Conservation (phyloP, 2,329 filamentous ascomycete species). For the Gaeumannomyces sp. region DNA sequence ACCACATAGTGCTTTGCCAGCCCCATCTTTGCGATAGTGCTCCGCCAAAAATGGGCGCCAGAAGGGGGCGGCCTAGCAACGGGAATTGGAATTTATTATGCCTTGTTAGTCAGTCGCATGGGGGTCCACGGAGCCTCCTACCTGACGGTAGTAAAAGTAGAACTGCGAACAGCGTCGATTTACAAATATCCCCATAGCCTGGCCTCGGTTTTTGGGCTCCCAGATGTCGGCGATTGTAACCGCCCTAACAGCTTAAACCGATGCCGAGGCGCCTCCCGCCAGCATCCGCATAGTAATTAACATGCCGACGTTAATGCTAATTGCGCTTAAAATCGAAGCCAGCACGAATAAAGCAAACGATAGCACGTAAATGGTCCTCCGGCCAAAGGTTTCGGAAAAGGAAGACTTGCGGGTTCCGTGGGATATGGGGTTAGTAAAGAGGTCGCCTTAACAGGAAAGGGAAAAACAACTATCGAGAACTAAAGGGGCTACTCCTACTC, state of each 20-base stretch:
- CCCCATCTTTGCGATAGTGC: slow-evolving; percentile 60
- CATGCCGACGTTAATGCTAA: slow-evolving; percentile 66
- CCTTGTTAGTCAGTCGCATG: no score
- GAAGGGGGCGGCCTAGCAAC: slow-evolving; percentile 63
- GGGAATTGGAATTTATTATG: slow-evolving; percentile 54
- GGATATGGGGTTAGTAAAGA: neutral
- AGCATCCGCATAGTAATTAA: slow-evolving; percentile 71
- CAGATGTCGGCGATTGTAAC: slow-evolving; percentile 80
- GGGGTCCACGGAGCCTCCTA: no score
- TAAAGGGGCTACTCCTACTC: slow-evolving; percentile 14
- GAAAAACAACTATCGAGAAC: no score
- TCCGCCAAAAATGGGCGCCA: slow-evolving; percentile 73
- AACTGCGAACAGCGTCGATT: neutral
- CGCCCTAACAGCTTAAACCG: slow-evolving; percentile 75
- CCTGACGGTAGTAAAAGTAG: no score
- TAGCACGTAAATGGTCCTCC: slow-evolving; percentile 70
- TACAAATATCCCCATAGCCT: slow-evolving; percentile 70
- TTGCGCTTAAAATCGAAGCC: slow-evolving; percentile 63
- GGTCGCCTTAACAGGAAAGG: neutral
- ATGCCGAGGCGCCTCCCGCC: slow-evolving; percentile 69
- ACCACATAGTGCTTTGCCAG: slow-evolving; percentile 76
- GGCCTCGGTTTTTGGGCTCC: slow-evolving; percentile 64
- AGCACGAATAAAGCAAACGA: slow-evolving; percentile 68
- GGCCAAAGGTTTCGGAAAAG: slow-evolving; percentile 67
- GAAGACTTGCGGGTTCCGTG: slow-evolving; percentile 41